A percentile compares a stretch with the other conserved stretches of the same genome.
phyloP scores from a whole-genome alignment of 1,139 yeast species.

The Debaryomycetaceae sp. region DNA sequence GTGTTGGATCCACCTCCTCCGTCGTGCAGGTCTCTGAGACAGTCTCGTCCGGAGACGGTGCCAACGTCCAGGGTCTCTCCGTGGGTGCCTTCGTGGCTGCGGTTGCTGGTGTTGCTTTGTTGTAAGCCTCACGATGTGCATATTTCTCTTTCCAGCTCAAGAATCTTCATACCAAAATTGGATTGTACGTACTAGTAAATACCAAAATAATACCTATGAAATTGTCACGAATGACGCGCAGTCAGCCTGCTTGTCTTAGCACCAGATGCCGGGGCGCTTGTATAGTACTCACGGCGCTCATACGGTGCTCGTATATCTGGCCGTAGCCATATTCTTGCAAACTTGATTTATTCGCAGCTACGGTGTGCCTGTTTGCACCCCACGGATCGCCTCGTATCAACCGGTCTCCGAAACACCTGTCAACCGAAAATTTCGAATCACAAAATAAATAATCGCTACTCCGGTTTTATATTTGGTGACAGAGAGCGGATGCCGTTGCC shows the following conservation, averaged over 20 bases:
- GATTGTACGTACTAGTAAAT: no score
- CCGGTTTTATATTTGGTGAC: not conserved
- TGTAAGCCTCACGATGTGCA: conserved; percentile 17
- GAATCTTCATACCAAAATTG: not conserved
- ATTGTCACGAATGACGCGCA: no score
- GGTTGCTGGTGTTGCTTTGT: conserved; percentile 47
- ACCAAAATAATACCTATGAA: no score
- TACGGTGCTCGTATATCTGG: no score
- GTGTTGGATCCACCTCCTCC: conserved; percentile 5
- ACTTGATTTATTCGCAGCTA: no score
- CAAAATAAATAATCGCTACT: not conserved
- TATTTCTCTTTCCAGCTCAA: not conserved
- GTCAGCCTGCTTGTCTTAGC: no score
- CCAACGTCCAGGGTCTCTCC: conserved; percentile 30
- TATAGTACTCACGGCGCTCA: no score
- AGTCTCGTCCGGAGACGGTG: conserved; percentile 22
- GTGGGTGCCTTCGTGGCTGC: conserved; percentile 46
- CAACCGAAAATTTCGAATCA: not conserved
- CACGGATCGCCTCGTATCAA: no score
- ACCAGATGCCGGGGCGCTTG: no score
- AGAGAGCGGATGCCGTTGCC: not conserved
- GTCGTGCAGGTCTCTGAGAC: conserved; percentile 16
- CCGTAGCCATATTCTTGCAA: no score
- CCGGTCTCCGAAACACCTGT: not conserved
- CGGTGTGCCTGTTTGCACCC: no score